Percentiles rank a stretch among this genome's conserved stretches.
phyloP scores from a whole-genome alignment of 2,329 filamentous ascomycete genomes.

The Fusarium annulatum region DNA sequence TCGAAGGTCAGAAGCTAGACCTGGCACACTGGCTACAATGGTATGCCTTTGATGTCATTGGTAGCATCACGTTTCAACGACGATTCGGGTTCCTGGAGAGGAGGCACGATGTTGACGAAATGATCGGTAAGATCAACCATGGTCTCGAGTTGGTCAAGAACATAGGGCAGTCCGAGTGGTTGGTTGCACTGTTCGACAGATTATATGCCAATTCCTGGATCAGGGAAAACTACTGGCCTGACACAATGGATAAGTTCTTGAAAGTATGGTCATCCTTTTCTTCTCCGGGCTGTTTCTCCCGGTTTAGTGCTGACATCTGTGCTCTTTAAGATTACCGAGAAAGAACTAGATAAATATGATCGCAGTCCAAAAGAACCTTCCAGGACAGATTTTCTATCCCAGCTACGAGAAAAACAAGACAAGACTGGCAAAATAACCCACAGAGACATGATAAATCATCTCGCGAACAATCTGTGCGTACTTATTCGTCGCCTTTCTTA shows the following conservation, averaged over 20 bases:
- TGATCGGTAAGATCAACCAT: neutral
- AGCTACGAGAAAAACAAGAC: neutral
- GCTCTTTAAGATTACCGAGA: neutral
- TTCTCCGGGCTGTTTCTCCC: accelerated
- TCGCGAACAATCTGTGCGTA: neutral
- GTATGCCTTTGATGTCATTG: neutral
- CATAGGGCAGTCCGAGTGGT: neutral
- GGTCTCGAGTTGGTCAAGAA: neutral
- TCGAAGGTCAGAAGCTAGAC: neutral
- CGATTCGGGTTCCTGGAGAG: neutral
- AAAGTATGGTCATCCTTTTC: neutral
- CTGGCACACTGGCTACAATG: neutral
- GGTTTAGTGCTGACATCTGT: accelerated
- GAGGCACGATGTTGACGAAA: neutral
- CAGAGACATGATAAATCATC: neutral
- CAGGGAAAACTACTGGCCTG: neutral
- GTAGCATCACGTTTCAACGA: neutral
- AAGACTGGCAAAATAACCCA: neutral
- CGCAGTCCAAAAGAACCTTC: neutral
- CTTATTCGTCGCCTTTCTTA: neutral
- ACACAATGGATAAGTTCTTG: neutral
- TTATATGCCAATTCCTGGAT: neutral
- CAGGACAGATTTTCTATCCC: neutral
- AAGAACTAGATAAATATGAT: neutral
- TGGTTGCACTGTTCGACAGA: neutral